These are phyloP conservation scores for Sclerotinia borealis DNA, from an alignment of 2,329 filamentous ascomycete species.

Conservation along the genomic window DNA sequence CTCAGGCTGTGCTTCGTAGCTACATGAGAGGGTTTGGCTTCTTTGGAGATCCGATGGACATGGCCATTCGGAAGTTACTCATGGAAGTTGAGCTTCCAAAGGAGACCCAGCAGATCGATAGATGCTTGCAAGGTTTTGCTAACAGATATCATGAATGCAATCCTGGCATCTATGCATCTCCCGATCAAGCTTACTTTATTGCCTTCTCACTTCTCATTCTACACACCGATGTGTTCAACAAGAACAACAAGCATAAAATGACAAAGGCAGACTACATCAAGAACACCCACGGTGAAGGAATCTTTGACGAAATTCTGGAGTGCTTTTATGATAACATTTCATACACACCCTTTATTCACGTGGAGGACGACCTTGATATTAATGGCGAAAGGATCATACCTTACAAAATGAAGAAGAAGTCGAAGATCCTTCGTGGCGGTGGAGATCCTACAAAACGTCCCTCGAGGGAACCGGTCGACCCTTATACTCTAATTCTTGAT, in stretches of 20 bases:
- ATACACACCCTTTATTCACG: slow-evolving; percentile 96
- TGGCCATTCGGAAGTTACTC: slow-evolving; percentile 89
- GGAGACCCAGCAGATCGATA: slow-evolving; percentile 96
- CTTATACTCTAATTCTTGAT: slow-evolving; percentile 90
- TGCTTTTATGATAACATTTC: slow-evolving; percentile 99
- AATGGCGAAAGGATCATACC: slow-evolving; percentile 67
- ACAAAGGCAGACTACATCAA: slow-evolving; percentile 92
- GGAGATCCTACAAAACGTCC: slow-evolving; percentile 59
- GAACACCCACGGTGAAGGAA: slow-evolving; percentile 84
- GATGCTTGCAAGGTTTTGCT: slow-evolving; percentile 87
- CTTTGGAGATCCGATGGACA: slow-evolving; percentile 95
- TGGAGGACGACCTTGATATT: slow-evolving; percentile 83
- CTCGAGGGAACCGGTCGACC: slow-evolving; percentile 82
- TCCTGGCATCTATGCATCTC: slow-evolving; percentile 83
- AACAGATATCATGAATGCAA: slow-evolving; percentile 98
- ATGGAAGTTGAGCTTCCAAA: slow-evolving; percentile 96
- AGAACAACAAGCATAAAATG: slow-evolving; percentile 99
- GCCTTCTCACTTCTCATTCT: slow-evolving; percentile 94
- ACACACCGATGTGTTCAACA: slow-evolving; percentile 99
- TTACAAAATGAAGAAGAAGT: slow-evolving; percentile 65
- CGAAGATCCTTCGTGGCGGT: slow-evolving; percentile 56
- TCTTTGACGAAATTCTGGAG: slow-evolving; percentile 88
- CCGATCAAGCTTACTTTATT: slow-evolving; percentile 97
- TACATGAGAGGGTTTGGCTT: slow-evolving; percentile 95
- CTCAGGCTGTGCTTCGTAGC: slow-evolving; percentile 75